Base-by-base conservation (phyloP, 2,329 filamentous ascomycete genomes). In the Setomelanomma holmii region DNA sequence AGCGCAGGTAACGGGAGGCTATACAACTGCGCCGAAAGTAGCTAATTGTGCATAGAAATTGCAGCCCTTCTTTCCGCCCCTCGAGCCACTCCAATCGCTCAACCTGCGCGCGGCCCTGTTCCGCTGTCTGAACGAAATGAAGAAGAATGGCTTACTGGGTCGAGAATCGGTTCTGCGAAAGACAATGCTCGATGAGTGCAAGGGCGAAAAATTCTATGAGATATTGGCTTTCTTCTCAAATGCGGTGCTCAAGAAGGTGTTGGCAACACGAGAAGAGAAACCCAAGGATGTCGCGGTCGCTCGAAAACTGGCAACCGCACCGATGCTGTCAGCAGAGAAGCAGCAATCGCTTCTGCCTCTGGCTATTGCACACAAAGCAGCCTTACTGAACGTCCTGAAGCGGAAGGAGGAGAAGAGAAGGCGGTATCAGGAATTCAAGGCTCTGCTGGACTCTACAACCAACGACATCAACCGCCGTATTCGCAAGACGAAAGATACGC, bases 181-280 rank as follows among this genome's bases (percentile, higher is more conserved):
- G 78, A 96, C 91, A 0, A 96, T 97, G 90, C 80, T 99, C 45
- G 95, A 99, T 70, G 93, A 99, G 65, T 99, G 95, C 77, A 93
- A 89, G 61, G 93, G 93, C 5, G 92, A 96, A 48, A 88, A 91
- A 58, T 85, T 98, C 48, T 92, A 93, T 70, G 95, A 99, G 69
- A 78, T 96, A 1, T 81, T 98, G 22, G 86, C 91, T 3, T 81
- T 86, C 0, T 96, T 99, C 66, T 97, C 93, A 1, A 90, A 89
- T 12, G 84, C 86, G 0, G 92, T 96, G 0, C 74, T 98, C 56
- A 89, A 89, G 67, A 91, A 88, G 67, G 75, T 84, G 1, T 75
- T 89, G 1, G 78, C 81, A 0, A 78, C 36, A 69, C 78, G 79
- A 35, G 80, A 83, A 8, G 83, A 83, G 17, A 51, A 40, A 0